Conservation (phyloP, 495 filamentous ascomycete species). For the Trichoderma asperelloides region DNA sequence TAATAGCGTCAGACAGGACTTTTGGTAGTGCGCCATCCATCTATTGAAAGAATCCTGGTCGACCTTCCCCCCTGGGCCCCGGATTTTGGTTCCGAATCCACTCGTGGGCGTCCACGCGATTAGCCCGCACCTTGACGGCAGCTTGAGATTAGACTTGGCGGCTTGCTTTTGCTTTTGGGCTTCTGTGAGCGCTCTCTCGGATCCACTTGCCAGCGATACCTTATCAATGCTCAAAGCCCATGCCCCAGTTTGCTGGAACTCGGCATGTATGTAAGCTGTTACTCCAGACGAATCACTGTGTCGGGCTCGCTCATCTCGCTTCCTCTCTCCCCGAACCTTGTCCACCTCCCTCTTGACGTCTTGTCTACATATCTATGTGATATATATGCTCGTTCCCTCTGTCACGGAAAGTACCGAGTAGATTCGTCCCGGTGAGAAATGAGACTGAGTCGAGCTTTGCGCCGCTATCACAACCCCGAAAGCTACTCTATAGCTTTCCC, state of each 20-base stretch:
- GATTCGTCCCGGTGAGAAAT: neutral
- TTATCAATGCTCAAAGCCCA: neutral
- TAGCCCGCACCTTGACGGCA: neutral
- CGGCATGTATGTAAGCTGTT: neutral
- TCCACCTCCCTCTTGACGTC: neutral
- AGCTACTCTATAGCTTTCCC: neutral
- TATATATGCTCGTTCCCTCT: neutral
- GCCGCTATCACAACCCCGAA: neutral
- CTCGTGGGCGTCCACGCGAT: neutral
- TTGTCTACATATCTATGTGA: neutral
- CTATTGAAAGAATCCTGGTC: neutral
- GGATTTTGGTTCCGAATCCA: neutral
- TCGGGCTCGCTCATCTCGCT: neutral
- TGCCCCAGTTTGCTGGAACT: neutral
- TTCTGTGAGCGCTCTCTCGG: neutral
- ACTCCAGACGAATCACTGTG: neutral
- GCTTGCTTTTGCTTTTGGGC: neutral
- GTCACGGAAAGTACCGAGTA: neutral
- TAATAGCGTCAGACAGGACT: neutral
- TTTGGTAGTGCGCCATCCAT: neutral
- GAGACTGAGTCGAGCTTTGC: neutral
- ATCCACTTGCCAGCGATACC: neutral
- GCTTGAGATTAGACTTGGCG: neutral
- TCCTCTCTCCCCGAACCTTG: neutral
- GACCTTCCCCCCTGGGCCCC: neutral